Conservation (phyloP, 805 yeast genomes). For the Cyberlindnera mrakii region DNA sequence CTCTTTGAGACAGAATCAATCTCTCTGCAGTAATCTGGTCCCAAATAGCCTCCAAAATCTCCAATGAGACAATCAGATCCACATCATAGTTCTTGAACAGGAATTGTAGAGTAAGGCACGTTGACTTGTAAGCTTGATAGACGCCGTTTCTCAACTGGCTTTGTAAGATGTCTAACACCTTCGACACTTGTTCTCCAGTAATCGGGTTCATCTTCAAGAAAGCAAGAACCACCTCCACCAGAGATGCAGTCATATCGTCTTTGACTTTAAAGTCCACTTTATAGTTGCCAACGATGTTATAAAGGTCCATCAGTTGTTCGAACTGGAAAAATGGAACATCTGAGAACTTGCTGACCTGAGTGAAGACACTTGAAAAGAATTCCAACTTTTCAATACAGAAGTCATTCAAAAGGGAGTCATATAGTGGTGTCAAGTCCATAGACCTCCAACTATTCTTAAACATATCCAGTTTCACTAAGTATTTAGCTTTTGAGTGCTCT, state of each 20-base stretch:
- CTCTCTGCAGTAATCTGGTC: conserved; percentile 48
- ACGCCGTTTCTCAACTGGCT: conserved; percentile 12
- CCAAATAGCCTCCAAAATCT: conserved; percentile 48
- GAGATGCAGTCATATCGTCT: conserved; percentile 25
- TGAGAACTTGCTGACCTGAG: conserved; percentile 11
- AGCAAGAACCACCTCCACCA: conserved; percentile 19
- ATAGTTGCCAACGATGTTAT: neutral
- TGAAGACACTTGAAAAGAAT: conserved; percentile 23
- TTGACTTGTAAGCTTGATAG: conserved; percentile 7
- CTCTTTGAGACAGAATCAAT: conserved; percentile 57
- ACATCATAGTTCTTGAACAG: conserved; percentile 14
- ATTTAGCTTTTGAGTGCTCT: conserved; percentile 19
- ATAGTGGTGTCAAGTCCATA: conserved; percentile 15
- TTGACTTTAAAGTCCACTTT: conserved; percentile 21
- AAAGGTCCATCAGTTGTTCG: conserved; percentile 11
- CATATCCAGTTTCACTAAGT: conserved; percentile 19
- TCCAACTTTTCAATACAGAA: conserved; percentile 23
- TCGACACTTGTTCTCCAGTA: conserved; percentile 11
- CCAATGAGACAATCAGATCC: conserved; percentile 25
- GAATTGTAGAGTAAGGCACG: conserved; percentile 14
- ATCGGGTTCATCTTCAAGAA: conserved; percentile 20
- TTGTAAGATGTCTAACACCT: conserved; percentile 14
- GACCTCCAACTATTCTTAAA: conserved; percentile 26
- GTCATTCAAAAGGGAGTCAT: conserved; percentile 8
- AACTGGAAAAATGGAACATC: conserved; percentile 9